Evolutionary conservation across 2,329 filamentous ascomycete genomes (phyloP), one percentile per base, ranked within the genome.

Genomic region (Penicillium sp.): DNA sequence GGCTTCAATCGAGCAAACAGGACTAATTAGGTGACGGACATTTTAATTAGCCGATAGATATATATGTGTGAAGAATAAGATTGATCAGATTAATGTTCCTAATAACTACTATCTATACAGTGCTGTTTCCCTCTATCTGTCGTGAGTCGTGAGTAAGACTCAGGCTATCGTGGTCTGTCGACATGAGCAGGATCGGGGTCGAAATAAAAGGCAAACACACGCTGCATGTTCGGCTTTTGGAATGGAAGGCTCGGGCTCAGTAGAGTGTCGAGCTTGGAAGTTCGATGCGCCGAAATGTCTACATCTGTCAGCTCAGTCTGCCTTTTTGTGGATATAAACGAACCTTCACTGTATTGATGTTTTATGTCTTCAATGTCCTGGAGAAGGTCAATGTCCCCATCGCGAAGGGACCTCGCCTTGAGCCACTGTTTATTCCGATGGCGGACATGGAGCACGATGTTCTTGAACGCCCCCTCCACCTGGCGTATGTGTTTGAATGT

Each of bases 1-100:
- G 65, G 43, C 45, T 58, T 66, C 58, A 35, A 64, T 75, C 64
- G 71, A 68, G 68, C 69, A 63, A 21, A 67, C 67, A 74, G 74
- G 74, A 76, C 74, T 76, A 70, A 71, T 70, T 74, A 69, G 70
- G 72, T 68, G 74, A 76, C 73, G 74, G 65, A 77, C 74, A 76
- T 75, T 60, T 33, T 20, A n/a, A n/a, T n/a, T n/a, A n/a, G n/a
- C n/a, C n/a, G n/a, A n/a, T n/a, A n/a, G 26, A 28, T 28, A 28
- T 28, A 28, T 8, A 28, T 28, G 5, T 28, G n/a, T 28, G 26
- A 28, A 28, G 26, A 28, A 28, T 28, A 8, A 28, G 8, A 28
- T 28, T n/a, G n/a, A n/a, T n/a, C n/a, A n/a, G n/a, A n/a, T n/a
- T n/a, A n/a, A n/a, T n/a, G n/a, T n/a, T n/a, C n/a, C n/a, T n/a